Conservation (phyloP, 768 basidiomycete species). For the Dacryopinax primogenitus region DNA sequence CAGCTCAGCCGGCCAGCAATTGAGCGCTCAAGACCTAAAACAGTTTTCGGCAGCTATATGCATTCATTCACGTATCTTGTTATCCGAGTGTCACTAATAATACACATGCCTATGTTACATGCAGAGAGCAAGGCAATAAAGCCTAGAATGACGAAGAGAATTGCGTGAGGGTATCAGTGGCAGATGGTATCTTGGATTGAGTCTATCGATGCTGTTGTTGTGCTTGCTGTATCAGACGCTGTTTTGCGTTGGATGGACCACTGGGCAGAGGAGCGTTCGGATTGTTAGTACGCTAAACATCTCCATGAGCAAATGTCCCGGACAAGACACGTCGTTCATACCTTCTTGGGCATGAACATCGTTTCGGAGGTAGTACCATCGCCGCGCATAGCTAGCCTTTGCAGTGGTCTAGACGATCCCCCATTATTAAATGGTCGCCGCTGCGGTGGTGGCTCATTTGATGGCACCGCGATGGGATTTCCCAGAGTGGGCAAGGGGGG, state of each 20-base stretch:
- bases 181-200: background rate
- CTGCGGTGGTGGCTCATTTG: background rate
- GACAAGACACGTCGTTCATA: background rate
- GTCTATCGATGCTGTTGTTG: background rate
- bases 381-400: background rate
- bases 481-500: background rate
- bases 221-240: background rate
- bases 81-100: background rate
- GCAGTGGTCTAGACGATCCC: background rate
- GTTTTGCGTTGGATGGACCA: background rate
- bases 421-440: background rate
- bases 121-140: background rate
- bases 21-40: too few species aligned
- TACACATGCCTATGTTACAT: background rate
- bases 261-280: background rate
- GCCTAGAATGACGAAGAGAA: background rate
- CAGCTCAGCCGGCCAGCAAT: too few species aligned
- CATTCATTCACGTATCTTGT: too few species aligned
- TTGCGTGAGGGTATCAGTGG: background rate
- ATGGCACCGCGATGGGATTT: background rate
- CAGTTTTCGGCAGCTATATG: too few species aligned
- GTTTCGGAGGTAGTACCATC: background rate
- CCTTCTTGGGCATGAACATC: constrained; percentile 1
- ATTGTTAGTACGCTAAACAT: background rate
- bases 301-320: background rate